Conservation (phyloP, 2,329 filamentous ascomycete genomes). For the Ceratocystis papillata region DNA sequence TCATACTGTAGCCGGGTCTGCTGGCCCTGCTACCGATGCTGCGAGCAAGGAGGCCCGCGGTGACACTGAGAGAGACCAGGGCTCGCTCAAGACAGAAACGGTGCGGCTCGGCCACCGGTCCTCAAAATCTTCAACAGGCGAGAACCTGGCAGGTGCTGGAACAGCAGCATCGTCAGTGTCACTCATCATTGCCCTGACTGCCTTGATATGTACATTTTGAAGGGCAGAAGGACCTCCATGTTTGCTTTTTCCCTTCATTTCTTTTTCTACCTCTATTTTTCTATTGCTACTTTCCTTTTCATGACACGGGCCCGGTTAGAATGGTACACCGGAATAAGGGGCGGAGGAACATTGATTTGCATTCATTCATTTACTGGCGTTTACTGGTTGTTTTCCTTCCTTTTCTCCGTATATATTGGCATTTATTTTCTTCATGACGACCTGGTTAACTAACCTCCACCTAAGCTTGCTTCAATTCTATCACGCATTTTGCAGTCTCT, state of each 20-base stretch:
- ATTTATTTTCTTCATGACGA: background rate
- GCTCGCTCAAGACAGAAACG: background rate
- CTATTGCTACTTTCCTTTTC: background rate
- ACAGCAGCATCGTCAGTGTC: slow-evolving; percentile 23
- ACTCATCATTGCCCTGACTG: slow-evolving; percentile 23
- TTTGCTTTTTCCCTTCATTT: background rate
- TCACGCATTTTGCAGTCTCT: no score
- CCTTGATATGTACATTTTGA: slow-evolving; percentile 23
- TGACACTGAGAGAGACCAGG: no score
- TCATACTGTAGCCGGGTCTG: no score
- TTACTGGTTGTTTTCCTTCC: background rate
- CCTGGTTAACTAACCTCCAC: no score
- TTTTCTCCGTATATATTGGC: background rate
- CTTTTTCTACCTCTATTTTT: background rate
- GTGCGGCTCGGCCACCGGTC: background rate
- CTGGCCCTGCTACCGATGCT: no score
- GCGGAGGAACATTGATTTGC: background rate
- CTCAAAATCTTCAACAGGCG: slow-evolving; percentile 9
- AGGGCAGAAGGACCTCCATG: background rate
- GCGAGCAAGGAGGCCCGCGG: no score
- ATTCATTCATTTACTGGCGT: slow-evolving; percentile 5
- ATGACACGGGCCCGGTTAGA: background rate
- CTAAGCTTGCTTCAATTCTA: no score
- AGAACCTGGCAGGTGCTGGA: slow-evolving; percentile 16
- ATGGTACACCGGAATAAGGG: background rate